Evolutionary conservation across 2,329 filamentous ascomycete genomes (phyloP).

Genomic region (Sarocladium strictum): DNA sequence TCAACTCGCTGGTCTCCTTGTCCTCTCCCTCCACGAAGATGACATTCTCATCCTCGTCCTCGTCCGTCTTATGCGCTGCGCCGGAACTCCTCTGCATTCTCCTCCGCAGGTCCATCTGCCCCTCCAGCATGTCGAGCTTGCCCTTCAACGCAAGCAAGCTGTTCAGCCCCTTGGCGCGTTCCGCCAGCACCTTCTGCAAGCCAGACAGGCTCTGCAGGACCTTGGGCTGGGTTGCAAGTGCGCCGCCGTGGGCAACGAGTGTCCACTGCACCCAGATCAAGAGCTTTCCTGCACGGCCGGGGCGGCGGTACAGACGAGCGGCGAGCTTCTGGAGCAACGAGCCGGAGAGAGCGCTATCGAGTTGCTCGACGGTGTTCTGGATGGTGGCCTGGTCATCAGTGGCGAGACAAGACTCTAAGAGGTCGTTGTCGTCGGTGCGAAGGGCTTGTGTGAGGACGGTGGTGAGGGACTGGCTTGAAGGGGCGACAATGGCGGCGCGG

Average conservation of each 20-base stretch:
- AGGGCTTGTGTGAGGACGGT: conserved; percentile 93
- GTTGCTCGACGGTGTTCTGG: conserved; percentile 80
- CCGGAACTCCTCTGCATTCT: conserved; percentile 50
- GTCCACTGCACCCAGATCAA: conserved; percentile 98
- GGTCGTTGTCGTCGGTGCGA: conserved; percentile 80
- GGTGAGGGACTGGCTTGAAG: conserved; percentile 73
- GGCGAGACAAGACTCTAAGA: conserved; percentile 89
- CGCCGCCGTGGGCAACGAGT: conserved; percentile 84
- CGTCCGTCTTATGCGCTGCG: conserved; percentile 37
- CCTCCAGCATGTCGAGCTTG: conserved; percentile 88
- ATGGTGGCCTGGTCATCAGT: conserved; percentile 71
- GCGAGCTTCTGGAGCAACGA: conserved; percentile 77
- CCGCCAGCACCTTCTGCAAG: conserved; percentile 80
- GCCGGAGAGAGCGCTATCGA: conserved; percentile 79
- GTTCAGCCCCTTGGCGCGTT: conserved; percentile 75
- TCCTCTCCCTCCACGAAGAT: conserved; percentile 85
- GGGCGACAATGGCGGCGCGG: conserved; percentile 46
- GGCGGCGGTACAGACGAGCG: conserved; percentile 77
- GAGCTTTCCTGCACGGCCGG: conserved; percentile 81
- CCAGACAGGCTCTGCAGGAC: conserved; percentile 71
- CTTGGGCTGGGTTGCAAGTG: conserved; percentile 79
- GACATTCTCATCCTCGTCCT: conserved; percentile 59
- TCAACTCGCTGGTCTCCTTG: conserved; percentile 38
- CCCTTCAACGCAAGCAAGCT: conserved; percentile 86
- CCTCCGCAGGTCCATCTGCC: conserved; percentile 76